These are phyloP conservation scores for Mortierella sp. DNA, from an alignment of 371 early-diverging fungal genomes.

Conservation along the genomic window DNA sequence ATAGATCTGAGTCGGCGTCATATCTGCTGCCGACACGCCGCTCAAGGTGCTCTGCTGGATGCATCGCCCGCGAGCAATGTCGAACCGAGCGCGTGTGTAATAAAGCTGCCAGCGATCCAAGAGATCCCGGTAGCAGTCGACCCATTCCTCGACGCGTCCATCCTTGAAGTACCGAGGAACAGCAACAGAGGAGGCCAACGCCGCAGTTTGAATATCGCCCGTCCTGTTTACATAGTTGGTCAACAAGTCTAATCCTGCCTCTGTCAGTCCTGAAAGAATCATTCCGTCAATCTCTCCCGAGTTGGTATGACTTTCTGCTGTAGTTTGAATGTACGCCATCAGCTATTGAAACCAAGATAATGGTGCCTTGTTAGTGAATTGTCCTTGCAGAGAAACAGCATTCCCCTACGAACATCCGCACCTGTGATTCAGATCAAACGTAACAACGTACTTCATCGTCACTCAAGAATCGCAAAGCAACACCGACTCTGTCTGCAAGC, in stretches of 20 bases:
- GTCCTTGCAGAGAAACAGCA: too few species aligned
- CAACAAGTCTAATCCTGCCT: slow-evolving; percentile 75
- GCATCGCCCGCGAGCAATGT: slow-evolving; percentile 84
- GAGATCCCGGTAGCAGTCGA: slow-evolving; percentile 88
- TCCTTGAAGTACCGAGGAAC: slow-evolving; percentile 75
- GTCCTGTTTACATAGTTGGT: slow-evolving; percentile 85
- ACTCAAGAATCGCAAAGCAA: slow-evolving; percentile 81
- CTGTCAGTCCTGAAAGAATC: slow-evolving; percentile 80
- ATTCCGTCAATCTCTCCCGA: slow-evolving; percentile 83
- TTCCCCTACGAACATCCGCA: background rate
- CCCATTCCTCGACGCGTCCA: slow-evolving; percentile 81
- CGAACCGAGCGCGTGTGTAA: slow-evolving; percentile 87
- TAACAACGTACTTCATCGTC: slow-evolving; percentile 71
- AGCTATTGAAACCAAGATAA: slow-evolving; percentile 57
- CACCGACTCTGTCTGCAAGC: slow-evolving; percentile 79
- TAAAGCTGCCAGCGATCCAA: slow-evolving; percentile 93
- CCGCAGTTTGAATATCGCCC: slow-evolving; percentile 93
- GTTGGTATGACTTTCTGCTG: slow-evolving; percentile 63
- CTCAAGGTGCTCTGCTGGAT: slow-evolving; percentile 60
- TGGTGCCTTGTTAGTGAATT: background rate
- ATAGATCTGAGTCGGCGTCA: slow-evolving; percentile 85
- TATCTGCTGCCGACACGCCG: slow-evolving; percentile 64
- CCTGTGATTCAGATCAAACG: background rate
- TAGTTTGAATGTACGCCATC: slow-evolving; percentile 63
- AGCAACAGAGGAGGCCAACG: slow-evolving; percentile 75